These are phyloP conservation scores for Coix lacrymajobi DNA, from an alignment of 176 grass and related monocot genomes.

Conservation along the genomic window DNA sequence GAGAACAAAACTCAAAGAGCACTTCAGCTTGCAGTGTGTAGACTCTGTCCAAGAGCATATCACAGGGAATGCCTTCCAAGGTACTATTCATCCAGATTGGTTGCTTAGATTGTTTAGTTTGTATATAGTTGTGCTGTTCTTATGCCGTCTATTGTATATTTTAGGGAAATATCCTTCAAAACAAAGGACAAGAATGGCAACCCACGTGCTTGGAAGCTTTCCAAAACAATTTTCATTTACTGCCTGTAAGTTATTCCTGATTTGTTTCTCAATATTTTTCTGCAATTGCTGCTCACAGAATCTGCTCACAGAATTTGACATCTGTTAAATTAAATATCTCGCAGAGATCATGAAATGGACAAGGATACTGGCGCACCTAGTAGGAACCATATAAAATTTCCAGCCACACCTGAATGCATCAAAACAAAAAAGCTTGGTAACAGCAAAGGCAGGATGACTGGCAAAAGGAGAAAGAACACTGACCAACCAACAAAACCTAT, in stretches of 20 bases:
- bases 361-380: slow-evolving; percentile 19
- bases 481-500: slow-evolving; percentile 12
- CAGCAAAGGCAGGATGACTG: no score
- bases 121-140: not conserved
- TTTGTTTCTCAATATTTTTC: slow-evolving; percentile 8
- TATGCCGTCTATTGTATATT: not conserved
- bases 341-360: slow-evolving; percentile 48
- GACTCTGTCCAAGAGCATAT: slow-evolving; percentile 69
- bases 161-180: slow-evolving; percentile 33
- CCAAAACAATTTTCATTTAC: slow-evolving; percentile 34
- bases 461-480: not conserved
- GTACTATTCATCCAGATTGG: slow-evolving; percentile 29
- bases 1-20: slow-evolving; percentile 31
- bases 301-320: slow-evolving; percentile 12
- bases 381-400: slow-evolving; percentile 57
- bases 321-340: slow-evolving; percentile 16
- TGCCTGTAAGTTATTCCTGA: slow-evolving; percentile 33
- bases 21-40: slow-evolving; percentile 52
- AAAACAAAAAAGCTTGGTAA: not conserved
- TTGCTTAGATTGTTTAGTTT: not conserved
- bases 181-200: not conserved
- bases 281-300: slow-evolving; percentile 14
- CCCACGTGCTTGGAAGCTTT: slow-evolving; percentile 36
- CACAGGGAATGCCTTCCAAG: slow-evolving; percentile 69
- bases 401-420: slow-evolving; percentile 18